Base-by-base conservation (phyloP, 805 yeast genomes). In the Ogataea dorogensis region DNA sequence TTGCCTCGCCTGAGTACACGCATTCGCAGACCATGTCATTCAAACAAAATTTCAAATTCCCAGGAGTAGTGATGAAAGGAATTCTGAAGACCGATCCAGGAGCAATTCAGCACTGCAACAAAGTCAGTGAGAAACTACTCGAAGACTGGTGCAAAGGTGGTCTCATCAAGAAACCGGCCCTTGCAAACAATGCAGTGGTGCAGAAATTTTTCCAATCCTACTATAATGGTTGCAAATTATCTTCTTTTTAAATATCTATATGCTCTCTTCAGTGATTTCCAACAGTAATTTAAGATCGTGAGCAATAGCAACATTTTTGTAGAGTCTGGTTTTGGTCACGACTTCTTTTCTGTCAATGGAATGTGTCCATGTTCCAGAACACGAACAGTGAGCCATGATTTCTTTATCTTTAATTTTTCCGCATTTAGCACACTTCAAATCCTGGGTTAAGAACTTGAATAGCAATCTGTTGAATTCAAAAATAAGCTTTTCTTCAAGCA, bases 301-400 rank as follows among this genome's bases (percentile, higher is more conserved):
- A 35, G 59, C 71, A 10, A 63, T 62, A 1, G 91, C 76, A 10
- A 87, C 79, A 40, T 75, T 78, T 15, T 63, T 63, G 55, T 72
- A 86, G 0, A 77, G 68, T 5, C 54, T 57, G 3, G 80, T 50
- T 33, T 68, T 67, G 33, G 63, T 62, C 12, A 65, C 59, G 6
- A 87, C 53, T 0, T 68, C 72, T 5, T 54, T 61, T 31, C 65
- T 63, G 5, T 67, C 54, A 14, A 79, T 56, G 0, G 85, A 77
- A 31, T 76, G 80, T 4, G 59, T 65, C 96, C 95, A 88, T 11
- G 62, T 56, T 7, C 99, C 99, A 0, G 98, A 91, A 57, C 98
- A 93, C 14, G 74, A 62, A 60, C 98, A 94, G 56, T 78, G 78
- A 19, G 68, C 68, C 20, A 87, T 73, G 73, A 93, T 68, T 44